Percentiles rank a stretch among this genome's conserved stretches.
Conservation (phyloP, 2,329 filamentous ascomycete genomes). For the Penicillium frequentans region DNA sequence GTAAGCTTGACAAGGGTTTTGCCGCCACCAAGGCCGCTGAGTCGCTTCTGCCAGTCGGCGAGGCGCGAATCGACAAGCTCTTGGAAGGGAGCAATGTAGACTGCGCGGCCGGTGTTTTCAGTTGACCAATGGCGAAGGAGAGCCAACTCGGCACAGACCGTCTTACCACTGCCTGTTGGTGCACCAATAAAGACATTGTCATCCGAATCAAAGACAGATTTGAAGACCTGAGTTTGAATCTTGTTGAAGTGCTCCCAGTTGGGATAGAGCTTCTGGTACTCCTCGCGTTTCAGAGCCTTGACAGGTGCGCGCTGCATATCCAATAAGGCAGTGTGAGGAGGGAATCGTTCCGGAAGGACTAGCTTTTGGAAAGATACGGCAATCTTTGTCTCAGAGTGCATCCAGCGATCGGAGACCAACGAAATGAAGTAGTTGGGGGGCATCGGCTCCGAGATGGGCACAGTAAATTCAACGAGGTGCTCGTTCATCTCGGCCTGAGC, state of each 20-base stretch:
- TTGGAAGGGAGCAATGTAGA: slow-evolving; percentile 94
- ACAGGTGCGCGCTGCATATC: slow-evolving; percentile 91
- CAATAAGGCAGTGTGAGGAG: slow-evolving; percentile 85
- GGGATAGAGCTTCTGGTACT: slow-evolving; percentile 79
- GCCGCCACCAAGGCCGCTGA: slow-evolving; percentile 71
- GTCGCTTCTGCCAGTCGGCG: slow-evolving; percentile 80
- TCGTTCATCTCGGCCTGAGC: slow-evolving; percentile 83
- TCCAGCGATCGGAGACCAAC: slow-evolving; percentile 92
- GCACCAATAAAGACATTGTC: slow-evolving; percentile 92
- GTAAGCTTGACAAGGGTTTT: slow-evolving; percentile 92
- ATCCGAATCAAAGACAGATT: slow-evolving; percentile 84
- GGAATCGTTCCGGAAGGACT: slow-evolving; percentile 91
- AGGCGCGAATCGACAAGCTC: slow-evolving; percentile 81
- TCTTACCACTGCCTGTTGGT: slow-evolving; percentile 95
- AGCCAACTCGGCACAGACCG: slow-evolving; percentile 92
- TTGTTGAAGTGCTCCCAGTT: slow-evolving; percentile 91
- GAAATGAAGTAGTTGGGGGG: slow-evolving; percentile 98
- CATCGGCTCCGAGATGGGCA: slow-evolving; percentile 95
- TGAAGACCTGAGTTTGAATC: slow-evolving; percentile 96
- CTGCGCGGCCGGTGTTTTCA: slow-evolving; percentile 70
- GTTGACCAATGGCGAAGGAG: slow-evolving; percentile 84
- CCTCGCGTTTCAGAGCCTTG: slow-evolving; percentile 80
- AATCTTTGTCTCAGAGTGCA: slow-evolving; percentile 93
- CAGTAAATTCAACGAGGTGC: slow-evolving; percentile 93
- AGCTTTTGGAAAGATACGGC: slow-evolving; percentile 94